Evolutionary conservation across 2,329 filamentous ascomycete species (phyloP).

Genomic region (Aspergillus fructus): DNA sequence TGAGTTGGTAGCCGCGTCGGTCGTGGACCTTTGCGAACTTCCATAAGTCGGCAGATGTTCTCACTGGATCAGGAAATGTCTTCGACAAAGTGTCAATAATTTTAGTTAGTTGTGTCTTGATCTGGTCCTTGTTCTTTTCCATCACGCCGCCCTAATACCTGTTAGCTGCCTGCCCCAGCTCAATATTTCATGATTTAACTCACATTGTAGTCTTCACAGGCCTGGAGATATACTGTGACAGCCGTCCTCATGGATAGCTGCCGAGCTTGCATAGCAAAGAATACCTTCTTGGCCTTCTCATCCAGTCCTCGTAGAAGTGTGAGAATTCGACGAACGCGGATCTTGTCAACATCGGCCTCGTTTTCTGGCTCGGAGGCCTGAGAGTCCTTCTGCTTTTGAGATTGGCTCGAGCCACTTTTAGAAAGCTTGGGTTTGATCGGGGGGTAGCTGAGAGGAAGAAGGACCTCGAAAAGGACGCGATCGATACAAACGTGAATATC

Average conservation of each 20-base stretch:
- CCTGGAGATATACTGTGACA: constrained; percentile 71
- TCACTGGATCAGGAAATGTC: constrained; percentile 72
- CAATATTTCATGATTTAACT: constrained; percentile 17
- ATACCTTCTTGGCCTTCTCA: constrained; percentile 75
- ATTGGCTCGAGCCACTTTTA: constrained; percentile 49
- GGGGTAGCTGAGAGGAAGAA: constrained; percentile 88
- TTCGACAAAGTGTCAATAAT: constrained; percentile 72
- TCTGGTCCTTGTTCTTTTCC: constrained; percentile 63
- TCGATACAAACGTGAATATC: constrained; percentile 85
- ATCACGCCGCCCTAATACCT: constrained; percentile 68
- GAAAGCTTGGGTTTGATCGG: constrained; percentile 58
- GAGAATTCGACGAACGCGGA: constrained; percentile 81
- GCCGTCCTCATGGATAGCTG: constrained; percentile 73
- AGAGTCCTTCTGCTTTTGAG: constrained; percentile 54
- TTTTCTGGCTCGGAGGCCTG: constrained; percentile 37
- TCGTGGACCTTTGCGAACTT: constrained; percentile 92
- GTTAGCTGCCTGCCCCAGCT: background rate
- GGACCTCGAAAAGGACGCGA: constrained; percentile 77
- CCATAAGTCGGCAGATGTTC: constrained; percentile 74
- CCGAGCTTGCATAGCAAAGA: constrained; percentile 79
- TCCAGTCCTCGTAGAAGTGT: constrained; percentile 78
- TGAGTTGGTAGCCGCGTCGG: constrained; percentile 82
- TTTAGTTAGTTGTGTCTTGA: constrained; percentile 68
- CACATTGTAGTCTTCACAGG: constrained; percentile 83
- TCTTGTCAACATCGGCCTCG: constrained; percentile 53